A percentile compares a stretch with the other conserved stretches of the same genome.
Evolutionary conservation across 2,329 filamentous ascomycete genomes (phyloP).

Genomic region (Xylaria sp.): DNA sequence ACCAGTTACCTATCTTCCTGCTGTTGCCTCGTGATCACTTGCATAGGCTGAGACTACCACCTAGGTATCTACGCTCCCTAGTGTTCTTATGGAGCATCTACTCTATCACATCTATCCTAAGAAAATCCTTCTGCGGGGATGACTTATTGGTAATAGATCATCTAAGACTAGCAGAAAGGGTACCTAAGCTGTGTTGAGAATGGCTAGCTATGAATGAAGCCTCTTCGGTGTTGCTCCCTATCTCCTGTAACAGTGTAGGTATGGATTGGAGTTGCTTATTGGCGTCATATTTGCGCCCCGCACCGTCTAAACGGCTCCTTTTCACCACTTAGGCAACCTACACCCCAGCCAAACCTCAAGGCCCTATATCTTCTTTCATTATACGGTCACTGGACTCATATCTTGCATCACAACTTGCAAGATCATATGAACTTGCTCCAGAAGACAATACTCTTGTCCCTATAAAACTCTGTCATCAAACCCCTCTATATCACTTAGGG

Average conservation of each 20-base stretch:
- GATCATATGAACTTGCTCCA: neutral
- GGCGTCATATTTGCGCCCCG: conserved; percentile 14
- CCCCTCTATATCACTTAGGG: neutral
- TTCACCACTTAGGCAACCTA: neutral
- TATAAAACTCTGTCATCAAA: neutral
- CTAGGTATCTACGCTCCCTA: too few relatives aligned
- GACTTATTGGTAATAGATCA: too few relatives aligned
- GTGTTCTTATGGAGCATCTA: too few relatives aligned
- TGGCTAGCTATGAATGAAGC: too few relatives aligned
- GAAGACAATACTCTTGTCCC: neutral
- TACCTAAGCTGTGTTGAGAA: too few relatives aligned
- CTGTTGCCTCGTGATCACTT: too few relatives aligned
- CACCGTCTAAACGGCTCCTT: conserved; percentile 14
- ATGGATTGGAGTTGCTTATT: neutral
- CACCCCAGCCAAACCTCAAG: neutral
- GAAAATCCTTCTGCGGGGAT: too few relatives aligned
- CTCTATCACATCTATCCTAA: too few relatives aligned
- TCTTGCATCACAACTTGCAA: neutral
- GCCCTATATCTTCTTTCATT: neutral
- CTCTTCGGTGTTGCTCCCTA: neutral
- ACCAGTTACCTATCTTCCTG: too few relatives aligned
- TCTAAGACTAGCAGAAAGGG: too few relatives aligned
- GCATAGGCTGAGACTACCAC: too few relatives aligned
- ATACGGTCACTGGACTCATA: neutral
- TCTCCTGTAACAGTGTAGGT: neutral